Evolutionary conservation across 352 stramenopile genomes (phyloP), one percentile per base, ranked within the genome.

Genomic region (Phytophthora chlamydospora): DNA sequence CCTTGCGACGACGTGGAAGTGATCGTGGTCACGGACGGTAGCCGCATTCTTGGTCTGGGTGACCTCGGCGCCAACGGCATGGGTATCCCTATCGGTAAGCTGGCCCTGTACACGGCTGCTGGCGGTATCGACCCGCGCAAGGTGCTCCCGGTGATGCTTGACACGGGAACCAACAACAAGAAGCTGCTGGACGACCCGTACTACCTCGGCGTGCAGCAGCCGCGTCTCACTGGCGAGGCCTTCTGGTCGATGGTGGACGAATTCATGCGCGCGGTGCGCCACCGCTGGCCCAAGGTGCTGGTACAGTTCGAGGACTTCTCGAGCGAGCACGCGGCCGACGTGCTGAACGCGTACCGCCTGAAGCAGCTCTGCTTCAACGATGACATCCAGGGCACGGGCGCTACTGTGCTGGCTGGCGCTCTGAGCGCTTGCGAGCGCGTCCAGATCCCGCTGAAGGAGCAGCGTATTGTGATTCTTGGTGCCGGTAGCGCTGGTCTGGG

Each of bases 241-340:
- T 99, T 98, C 65, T 98, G 95, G 84, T 79, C 90, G n/a, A 81
- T 99, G 55, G 82, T 99, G 2, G 94, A 99, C 66, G 96, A 99
- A 54, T 95, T 95, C 60, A 90, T 96, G 78, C 83, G 79, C 17
- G 84, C 86, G 39, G 85, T 95, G 49, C 80, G 82, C 49, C 59
- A 89, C 61, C 84, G 86, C 9, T 99, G 93, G 91, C 96, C 96
- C 27, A 91, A 97, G 62, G 93, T 95, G 27, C 71, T 98, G 4
- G 90, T 98, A 11, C 96, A 98, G 73, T 99, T 98, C 71, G 97
- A 99, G 70, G 97, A 99, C 78, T 99, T 99, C 61, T 91, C 86
- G 9, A 97, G 84, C 48, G 83, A 92, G 57, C 78, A 94, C 60
- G 90, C 90, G n/a, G 82, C 88, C 3, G 83, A 93, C 34, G 80